phyloP scores from a whole-genome alignment of 306 rosid species.

The Pyrus betulifolia region DNA sequence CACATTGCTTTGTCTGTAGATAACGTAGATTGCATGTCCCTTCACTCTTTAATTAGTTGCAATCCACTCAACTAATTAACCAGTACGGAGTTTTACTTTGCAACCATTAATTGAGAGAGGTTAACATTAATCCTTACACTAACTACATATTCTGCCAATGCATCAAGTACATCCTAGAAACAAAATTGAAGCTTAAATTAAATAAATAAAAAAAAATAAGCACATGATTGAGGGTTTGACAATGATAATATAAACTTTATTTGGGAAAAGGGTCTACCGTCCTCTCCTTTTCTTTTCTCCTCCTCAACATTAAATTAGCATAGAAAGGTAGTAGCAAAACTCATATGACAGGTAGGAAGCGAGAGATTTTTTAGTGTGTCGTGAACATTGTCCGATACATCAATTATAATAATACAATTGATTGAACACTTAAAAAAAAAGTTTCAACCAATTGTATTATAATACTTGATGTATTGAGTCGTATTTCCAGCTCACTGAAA shows the following conservation, averaged over 20 bases:
- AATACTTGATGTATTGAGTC: fast-evolving
- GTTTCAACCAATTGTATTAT: too few species aligned
- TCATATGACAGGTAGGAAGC: conserved; percentile 18
- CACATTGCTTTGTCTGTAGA: conserved; percentile 56
- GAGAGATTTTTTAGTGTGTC: too few species aligned
- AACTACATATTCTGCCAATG: not conserved
- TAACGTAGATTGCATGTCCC: conserved; percentile 59
- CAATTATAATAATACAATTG: too few species aligned
- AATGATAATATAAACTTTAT: conserved; percentile 39
- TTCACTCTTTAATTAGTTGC: conserved; percentile 57
- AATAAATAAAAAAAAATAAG: not conserved
- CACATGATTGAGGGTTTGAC: conserved; percentile 43
- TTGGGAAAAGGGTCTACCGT: conserved; percentile 23
- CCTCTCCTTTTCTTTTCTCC: conserved; percentile 17
- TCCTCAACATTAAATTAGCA: conserved; percentile 21
- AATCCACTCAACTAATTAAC: conserved; percentile 44
- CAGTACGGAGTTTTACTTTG: not conserved
- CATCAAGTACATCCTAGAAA: conserved; percentile 6
- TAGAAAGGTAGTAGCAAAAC: conserved; percentile 24
- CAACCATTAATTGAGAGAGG: not conserved
- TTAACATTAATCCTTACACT: conserved; percentile 8
- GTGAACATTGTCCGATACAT: fast-evolving
- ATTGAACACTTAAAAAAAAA: too few species aligned
- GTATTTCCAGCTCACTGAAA: too few species aligned
- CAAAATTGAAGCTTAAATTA: conserved; percentile 16